These are phyloP conservation scores for Lactarius hatsudake DNA, from an alignment of 768 basidiomycete genomes.

Conservation along the genomic window DNA sequence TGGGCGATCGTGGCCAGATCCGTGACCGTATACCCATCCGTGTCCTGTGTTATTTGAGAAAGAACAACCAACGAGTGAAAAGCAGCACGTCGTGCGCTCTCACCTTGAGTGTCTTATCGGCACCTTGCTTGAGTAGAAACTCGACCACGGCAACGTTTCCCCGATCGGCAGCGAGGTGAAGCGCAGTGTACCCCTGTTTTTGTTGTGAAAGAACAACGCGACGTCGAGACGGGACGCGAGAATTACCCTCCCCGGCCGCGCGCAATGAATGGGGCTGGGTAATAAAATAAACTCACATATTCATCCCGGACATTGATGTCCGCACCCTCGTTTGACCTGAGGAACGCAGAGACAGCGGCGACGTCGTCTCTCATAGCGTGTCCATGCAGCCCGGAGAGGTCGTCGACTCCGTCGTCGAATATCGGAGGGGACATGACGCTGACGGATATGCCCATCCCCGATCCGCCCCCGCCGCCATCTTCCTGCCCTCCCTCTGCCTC, in stretches of 20 bases:
- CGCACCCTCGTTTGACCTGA: constrained; percentile 40
- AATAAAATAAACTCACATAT: constrained; percentile 52
- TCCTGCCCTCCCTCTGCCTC: constrained; percentile 29
- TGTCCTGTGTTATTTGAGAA: constrained; percentile 47
- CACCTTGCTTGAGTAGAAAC: constrained; percentile 61
- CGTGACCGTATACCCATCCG: constrained; percentile 58
- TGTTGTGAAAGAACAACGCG: neutral
- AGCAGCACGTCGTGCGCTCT: constrained; percentile 21
- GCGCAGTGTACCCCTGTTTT: constrained; percentile 76
- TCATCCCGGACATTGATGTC: constrained; percentile 65
- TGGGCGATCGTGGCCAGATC: constrained; percentile 60
- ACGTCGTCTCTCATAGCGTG: constrained; percentile 59
- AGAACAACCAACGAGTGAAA: constrained; percentile 2
- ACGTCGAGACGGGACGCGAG: constrained; percentile 6
- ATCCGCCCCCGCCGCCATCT: constrained; percentile 29
- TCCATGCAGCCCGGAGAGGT: constrained; percentile 46
- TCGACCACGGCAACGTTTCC: constrained; percentile 59
- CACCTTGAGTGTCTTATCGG: constrained; percentile 64
- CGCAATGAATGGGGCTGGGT: neutral
- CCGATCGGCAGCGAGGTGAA: constrained; percentile 86
- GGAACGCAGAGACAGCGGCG: constrained; percentile 42
- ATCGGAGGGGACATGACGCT: constrained; percentile 52
- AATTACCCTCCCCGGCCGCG: neutral
- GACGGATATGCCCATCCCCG: constrained; percentile 59
- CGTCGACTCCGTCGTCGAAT: constrained; percentile 33